Evolutionary conservation across 2,329 filamentous ascomycete genomes (phyloP).

Genomic region (Parafenestella ontariensis): DNA sequence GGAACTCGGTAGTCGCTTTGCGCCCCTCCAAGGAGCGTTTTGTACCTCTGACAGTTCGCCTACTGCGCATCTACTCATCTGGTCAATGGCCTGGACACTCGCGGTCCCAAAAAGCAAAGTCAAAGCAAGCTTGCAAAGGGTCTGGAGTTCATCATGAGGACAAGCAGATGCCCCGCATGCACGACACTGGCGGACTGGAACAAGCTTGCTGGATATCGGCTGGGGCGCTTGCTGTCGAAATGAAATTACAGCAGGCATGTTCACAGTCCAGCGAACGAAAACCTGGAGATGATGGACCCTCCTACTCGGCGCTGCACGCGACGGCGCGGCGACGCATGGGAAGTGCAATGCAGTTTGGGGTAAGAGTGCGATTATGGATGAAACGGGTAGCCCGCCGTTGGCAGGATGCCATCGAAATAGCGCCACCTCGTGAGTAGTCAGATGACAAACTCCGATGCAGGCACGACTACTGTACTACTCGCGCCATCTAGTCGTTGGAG

Average conservation of each 20-base stretch:
- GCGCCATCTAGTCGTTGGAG: slow-evolving; percentile 4
- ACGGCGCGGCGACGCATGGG: slow-evolving; percentile 25
- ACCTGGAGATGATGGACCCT: slow-evolving; percentile 18
- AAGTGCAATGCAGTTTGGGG: slow-evolving; percentile 7
- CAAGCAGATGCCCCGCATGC: slow-evolving; percentile 34
- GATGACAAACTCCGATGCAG: slow-evolving; percentile 35
- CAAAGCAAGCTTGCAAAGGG: slow-evolving; percentile 22
- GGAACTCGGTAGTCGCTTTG: not conserved
- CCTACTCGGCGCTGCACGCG: slow-evolving; percentile 26
- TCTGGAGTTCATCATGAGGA: slow-evolving; percentile 12
- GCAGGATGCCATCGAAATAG: slow-evolving; percentile 16
- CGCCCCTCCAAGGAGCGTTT: not conserved
- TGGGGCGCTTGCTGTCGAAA: slow-evolving; percentile 39
- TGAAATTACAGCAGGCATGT: slow-evolving; percentile 22
- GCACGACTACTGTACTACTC: slow-evolving; percentile 10
- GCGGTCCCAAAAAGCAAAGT: slow-evolving; percentile 12
- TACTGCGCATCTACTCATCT: not conserved
- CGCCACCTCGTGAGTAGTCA: slow-evolving; percentile 31
- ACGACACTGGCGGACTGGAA: slow-evolving; percentile 17
- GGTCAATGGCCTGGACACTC: slow-evolving; percentile 14
- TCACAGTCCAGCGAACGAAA: slow-evolving; percentile 25
- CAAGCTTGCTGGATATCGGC: slow-evolving; percentile 36
- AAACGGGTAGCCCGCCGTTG: slow-evolving; percentile 26
- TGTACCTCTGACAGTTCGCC: not conserved
- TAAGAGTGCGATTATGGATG: too few relatives aligned